Evolutionary conservation across 2,329 filamentous ascomycete species (phyloP).

Genomic region (Colletotrichum eleusines): DNA sequence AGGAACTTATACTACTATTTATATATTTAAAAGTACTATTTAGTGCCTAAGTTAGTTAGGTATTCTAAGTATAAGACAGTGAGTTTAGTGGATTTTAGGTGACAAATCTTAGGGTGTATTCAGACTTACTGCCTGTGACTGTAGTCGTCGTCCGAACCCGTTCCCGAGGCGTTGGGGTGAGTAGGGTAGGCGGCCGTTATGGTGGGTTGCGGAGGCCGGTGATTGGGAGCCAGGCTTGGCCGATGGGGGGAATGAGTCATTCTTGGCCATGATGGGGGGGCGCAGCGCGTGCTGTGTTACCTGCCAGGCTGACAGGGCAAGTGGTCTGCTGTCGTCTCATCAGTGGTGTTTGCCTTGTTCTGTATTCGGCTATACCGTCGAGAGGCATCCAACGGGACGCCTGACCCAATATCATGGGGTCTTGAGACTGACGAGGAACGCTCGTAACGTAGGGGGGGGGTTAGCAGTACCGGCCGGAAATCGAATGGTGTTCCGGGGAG

Average conservation of each 20-base stretch:
- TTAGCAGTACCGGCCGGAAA: background rate
- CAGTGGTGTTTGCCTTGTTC: background rate
- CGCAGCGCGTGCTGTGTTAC: constrained; percentile 29
- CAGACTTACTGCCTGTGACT: too few species aligned
- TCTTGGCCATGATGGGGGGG: constrained; percentile 31
- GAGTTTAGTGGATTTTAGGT: too few species aligned
- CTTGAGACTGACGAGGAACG: background rate
- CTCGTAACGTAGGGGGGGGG: background rate
- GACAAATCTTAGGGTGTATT: too few species aligned
- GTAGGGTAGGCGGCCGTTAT: background rate
- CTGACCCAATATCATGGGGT: background rate
- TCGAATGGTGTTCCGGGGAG: background rate
- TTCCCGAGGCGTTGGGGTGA: constrained; percentile 5
- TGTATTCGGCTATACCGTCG: too few species aligned
- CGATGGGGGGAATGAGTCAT: constrained; percentile 31
- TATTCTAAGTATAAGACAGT: too few species aligned
- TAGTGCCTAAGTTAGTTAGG: too few species aligned
- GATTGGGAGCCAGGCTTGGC: constrained; percentile 12
- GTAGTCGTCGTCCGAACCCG: constrained; percentile 12
- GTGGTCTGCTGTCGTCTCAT: background rate
- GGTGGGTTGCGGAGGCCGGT: constrained; percentile 18
- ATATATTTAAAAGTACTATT: too few species aligned
- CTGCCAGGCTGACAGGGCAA: constrained; percentile 27
- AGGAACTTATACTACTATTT: too few species aligned
- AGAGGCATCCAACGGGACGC: background rate